A percentile compares a stretch with the other conserved stretches of the same genome.
phyloP scores from a whole-genome alignment of 2,329 filamentous ascomycete species.

The Cladosporium oxysporum region DNA sequence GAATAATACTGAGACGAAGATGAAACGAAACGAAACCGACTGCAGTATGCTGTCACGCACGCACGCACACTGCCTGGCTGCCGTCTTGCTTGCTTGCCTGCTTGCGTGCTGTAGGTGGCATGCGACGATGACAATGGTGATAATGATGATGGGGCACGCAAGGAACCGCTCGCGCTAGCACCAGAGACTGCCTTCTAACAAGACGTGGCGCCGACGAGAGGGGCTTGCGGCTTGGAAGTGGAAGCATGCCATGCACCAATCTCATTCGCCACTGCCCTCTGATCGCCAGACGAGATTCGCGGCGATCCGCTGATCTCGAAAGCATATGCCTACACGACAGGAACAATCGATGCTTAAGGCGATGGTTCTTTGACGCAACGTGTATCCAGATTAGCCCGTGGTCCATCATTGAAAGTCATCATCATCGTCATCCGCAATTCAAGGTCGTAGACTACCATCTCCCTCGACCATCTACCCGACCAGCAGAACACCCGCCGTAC shows the following conservation, averaged over 20 bases:
- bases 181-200: background rate
- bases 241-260: background rate
- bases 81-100: background rate
- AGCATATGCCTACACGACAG: background rate
- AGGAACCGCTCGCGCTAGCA: conserved; percentile 8
- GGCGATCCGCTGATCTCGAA: conserved; percentile 9
- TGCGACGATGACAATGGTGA: conserved; percentile 9
- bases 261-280: background rate
- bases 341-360: background rate
- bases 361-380: background rate
- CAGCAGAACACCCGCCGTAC: background rate
- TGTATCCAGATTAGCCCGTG: background rate
- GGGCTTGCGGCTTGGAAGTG: conserved; percentile 10
- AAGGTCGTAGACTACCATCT: too few relatives aligned
- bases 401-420: background rate
- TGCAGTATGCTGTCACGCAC: conserved; percentile 8
- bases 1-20: background rate
- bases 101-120: background rate
- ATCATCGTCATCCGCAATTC: background rate
- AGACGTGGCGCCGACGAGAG: conserved; percentile 10
- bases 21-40: background rate
- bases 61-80: background rate
- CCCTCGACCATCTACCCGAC: background rate
- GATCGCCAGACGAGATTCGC: conserved; percentile 6
- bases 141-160: background rate